A percentile compares a stretch with the other conserved stretches of the same genome.
These are phyloP conservation scores for Termitomyces sp. DNA, from an alignment of 768 basidiomycete genomes.

Conservation along the genomic window DNA sequence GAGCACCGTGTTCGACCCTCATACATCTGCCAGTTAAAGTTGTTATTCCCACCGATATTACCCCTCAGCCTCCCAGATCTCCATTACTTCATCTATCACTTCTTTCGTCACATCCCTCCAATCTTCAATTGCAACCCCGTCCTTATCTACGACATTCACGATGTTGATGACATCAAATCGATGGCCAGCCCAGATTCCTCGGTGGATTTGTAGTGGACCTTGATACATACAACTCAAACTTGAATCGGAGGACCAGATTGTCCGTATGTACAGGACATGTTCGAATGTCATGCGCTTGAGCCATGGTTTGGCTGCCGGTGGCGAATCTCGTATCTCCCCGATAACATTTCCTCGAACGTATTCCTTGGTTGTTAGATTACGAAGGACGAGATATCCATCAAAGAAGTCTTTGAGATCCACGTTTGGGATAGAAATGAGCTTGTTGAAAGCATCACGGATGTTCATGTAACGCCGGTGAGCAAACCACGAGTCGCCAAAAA, in stretches of 20 bases:
- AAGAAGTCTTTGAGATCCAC: background rate
- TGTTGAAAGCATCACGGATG: background rate
- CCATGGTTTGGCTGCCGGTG: too few species aligned
- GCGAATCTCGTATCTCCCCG: background rate
- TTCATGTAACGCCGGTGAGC: too few species aligned
- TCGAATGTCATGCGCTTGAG: too few species aligned
- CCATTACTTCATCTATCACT: too few species aligned
- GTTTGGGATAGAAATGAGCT: background rate
- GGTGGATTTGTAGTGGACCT: background rate
- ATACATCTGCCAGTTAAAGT: too few species aligned
- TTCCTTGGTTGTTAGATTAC: background rate
- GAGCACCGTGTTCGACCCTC: too few species aligned
- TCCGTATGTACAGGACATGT: too few species aligned
- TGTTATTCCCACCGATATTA: too few species aligned
- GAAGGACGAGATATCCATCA: background rate
- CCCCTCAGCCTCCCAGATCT: too few species aligned
- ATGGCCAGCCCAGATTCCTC: constrained; percentile 4
- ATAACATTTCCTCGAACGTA: background rate
- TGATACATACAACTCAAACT: background rate
- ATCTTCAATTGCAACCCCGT: too few species aligned
- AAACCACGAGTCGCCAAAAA: too few species aligned
- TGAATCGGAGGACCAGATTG: background rate
- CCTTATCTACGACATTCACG: background rate
- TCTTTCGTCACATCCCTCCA: too few species aligned
- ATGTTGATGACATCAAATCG: background rate